Base-by-base conservation (phyloP, 441 rosid species). In the Adansonia rubrostipa region DNA sequence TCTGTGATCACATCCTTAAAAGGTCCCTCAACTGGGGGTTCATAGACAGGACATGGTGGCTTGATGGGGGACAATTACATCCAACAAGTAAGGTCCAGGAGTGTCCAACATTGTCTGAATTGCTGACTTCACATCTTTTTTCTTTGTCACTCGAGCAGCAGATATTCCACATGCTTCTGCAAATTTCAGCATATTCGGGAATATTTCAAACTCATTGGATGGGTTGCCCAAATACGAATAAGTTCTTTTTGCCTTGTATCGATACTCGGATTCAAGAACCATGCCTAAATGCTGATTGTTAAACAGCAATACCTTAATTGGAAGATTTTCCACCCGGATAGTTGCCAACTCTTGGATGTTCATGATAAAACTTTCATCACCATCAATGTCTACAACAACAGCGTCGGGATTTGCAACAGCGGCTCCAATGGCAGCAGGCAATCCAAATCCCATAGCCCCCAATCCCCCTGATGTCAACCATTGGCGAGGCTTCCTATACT, bases 221-320 rank as follows among this genome's bases (percentile, higher is more conserved):
- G 99, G 98, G 72, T 92, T 83, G 3, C 99, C 99, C 17, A 96
- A 83, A 76, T 85, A 96, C 1, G 99, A 88, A 76, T 96, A 93
- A 54, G 97, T 96, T 82, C 99, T 80, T 77, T 96, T 94, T 57
- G 98, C 90, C 85, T 96, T 92, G 80, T 91, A 92, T 33, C 96
- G 82, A 83, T 92, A 97, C 82, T 96, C 99, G 97, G 97, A 94
- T 51, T 96, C 97, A 78, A 91, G 84, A 66, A 94, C 98, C 99
- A 96, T 96, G 8, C 99, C 98, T 81, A 94, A 86, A 82, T 94
- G 98, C 85, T 96, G 99, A 84, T 96, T 96, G 75, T 96, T 94
- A 82, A 96, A 61, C 20, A 36, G 3, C 5, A 64, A 19, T 15
- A 64, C 7, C 69, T 64, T 64, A 9, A 64, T 40, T 11, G 69